Evolutionary conservation across 495 filamentous ascomycete species (phyloP).

Genomic region (Neurospora sublineolata): DNA sequence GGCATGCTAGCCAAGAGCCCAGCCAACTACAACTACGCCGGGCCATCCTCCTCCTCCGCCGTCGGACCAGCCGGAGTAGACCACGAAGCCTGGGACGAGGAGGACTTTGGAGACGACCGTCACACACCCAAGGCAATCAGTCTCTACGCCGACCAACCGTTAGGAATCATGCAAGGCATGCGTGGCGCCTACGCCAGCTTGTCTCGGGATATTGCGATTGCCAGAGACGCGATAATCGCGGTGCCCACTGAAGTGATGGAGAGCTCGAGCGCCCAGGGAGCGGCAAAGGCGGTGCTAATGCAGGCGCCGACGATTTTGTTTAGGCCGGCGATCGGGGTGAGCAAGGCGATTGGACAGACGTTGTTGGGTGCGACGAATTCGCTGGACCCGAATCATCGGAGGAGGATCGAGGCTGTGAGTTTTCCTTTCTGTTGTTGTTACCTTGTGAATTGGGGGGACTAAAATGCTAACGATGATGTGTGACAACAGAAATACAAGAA

Average conservation of each 20-base stretch:
- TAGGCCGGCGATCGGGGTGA: conserved; percentile 79
- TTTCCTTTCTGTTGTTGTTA: neutral
- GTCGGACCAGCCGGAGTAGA: conserved; percentile 11
- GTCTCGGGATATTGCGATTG: conserved; percentile 71
- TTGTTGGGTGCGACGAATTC: conserved; percentile 89
- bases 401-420: conserved; percentile 80
- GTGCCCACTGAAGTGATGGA: conserved; percentile 87
- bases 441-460: too few species aligned
- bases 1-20: conserved; percentile 51
- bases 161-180: conserved; percentile 76
- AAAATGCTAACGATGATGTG: neutral
- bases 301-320: conserved; percentile 85
- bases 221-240: conserved; percentile 86
- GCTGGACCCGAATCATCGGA: conserved; percentile 71
- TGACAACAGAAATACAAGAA: conserved; percentile 16
- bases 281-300: conserved; percentile 65
- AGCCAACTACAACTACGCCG: neutral
- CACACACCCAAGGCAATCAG: conserved; percentile 54
- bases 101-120: conserved; percentile 45
- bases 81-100: conserved; percentile 50
- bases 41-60: conserved; percentile 7
- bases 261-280: conserved; percentile 69
- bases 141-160: conserved; percentile 84
- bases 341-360: conserved; percentile 80
- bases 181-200: conserved; percentile 70